Evolutionary conservation across 129 eudicot species (phyloP).

Genomic region (Ambrosia artemisiifolia): DNA sequence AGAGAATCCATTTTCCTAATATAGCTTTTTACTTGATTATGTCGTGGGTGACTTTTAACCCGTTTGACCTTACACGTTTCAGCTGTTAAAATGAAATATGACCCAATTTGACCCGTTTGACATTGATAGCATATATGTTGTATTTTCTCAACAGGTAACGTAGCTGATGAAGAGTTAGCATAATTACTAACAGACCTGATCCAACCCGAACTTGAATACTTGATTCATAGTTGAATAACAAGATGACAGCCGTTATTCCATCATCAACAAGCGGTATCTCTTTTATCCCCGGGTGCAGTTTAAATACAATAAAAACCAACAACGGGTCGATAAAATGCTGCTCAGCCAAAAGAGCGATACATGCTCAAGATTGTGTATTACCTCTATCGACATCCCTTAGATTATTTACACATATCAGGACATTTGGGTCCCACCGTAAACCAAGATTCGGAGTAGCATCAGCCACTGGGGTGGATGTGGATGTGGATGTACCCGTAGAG

Average conservation of each 20-base stretch:
- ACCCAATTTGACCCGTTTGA: slow-evolving; percentile 10
- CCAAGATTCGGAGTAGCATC: slow-evolving; percentile 31
- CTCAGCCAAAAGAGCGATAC: slow-evolving; percentile 36
- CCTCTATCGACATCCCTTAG: slow-evolving; percentile 60
- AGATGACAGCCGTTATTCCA: slow-evolving; percentile 66
- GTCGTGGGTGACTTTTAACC: not conserved
- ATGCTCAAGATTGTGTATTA: slow-evolving; percentile 48
- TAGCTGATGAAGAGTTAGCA: slow-evolving; percentile 32
- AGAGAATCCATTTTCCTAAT: too few relatives aligned
- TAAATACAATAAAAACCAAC: slow-evolving; percentile 34
- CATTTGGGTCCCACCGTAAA: slow-evolving; percentile 33
- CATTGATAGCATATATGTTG: slow-evolving; percentile 5
- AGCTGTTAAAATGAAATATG: not conserved
- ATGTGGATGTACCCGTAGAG: slow-evolving; percentile 73
- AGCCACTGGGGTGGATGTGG: slow-evolving; percentile 74
- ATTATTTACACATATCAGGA: slow-evolving; percentile 56
- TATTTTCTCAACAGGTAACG: slow-evolving; percentile 40
- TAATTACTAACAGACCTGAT: slow-evolving; percentile 24
- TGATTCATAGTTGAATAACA: slow-evolving; percentile 26
- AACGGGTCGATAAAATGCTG: slow-evolving; percentile 42
- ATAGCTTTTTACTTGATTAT: not conserved
- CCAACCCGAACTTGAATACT: slow-evolving; percentile 15
- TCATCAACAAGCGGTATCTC: slow-evolving; percentile 46
- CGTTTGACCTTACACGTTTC: not conserved
- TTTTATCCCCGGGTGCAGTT: slow-evolving; percentile 40